These are phyloP conservation scores for Trypanosoma melophagium DNA, from an alignment of 208 protist species.

Conservation along the genomic window DNA sequence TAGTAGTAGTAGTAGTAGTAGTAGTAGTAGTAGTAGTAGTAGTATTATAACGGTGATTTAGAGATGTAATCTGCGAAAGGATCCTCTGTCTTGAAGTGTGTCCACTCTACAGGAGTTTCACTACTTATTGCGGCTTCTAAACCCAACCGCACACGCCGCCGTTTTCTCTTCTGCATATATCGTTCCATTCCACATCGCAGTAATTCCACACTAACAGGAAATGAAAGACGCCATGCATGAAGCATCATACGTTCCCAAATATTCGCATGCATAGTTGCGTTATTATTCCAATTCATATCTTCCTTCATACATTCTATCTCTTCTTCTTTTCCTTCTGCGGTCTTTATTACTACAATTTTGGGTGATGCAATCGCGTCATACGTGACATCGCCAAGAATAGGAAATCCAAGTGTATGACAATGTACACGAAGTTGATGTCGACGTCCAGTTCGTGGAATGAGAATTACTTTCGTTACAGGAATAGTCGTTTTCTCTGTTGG, in stretches of 20 bases:
- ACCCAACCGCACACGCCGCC: slow-evolving; percentile 50
- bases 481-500: neutral
- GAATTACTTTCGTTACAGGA: slow-evolving; percentile 58
- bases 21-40: no score
- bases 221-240: slow-evolving; percentile 68
- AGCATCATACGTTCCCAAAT: slow-evolving; percentile 67
- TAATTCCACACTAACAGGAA: slow-evolving; percentile 36
- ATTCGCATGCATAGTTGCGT: neutral
- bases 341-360: neutral
- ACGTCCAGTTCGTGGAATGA: slow-evolving; percentile 71
- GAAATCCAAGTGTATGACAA: slow-evolving; percentile 71
- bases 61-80: slow-evolving; percentile 5
- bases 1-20: no score
- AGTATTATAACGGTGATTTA: neutral
- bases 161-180: slow-evolving; percentile 52
- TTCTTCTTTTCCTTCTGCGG: neutral
- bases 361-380: slow-evolving; percentile 40
- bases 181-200: slow-evolving; percentile 33
- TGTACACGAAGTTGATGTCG: slow-evolving; percentile 90
- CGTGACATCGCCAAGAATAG: slow-evolving; percentile 80
- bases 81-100: slow-evolving; percentile 38
- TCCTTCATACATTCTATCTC: neutral
- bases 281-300: neutral
- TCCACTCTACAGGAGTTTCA: slow-evolving; percentile 29
- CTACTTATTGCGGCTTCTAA: slow-evolving; percentile 24